A percentile compares a stretch with the other conserved stretches of the same genome.
Evolutionary conservation across 2,329 filamentous ascomycete genomes (phyloP).

Genomic region (Botrytis squamosa): DNA sequence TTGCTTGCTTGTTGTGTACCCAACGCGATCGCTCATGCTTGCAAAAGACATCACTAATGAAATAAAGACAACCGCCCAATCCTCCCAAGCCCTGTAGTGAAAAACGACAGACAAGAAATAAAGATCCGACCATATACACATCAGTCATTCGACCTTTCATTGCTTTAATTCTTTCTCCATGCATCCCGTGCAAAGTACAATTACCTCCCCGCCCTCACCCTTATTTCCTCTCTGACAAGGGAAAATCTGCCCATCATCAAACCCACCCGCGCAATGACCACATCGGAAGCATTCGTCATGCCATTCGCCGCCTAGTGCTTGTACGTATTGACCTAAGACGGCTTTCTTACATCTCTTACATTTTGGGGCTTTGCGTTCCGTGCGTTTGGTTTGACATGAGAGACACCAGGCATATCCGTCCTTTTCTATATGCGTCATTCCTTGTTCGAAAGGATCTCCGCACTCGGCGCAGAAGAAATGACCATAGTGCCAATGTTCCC

Average conservation of each 20-base stretch:
- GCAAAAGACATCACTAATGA: not conserved
- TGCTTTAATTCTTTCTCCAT: slow-evolving; percentile 59
- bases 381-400: slow-evolving; percentile 86
- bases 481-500: slow-evolving; percentile 93
- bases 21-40: slow-evolving; percentile 7
- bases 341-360: slow-evolving; percentile 81
- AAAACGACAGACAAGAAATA: slow-evolving; percentile 10
- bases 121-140: not conserved
- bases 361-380: slow-evolving; percentile 82
- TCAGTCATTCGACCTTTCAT: slow-evolving; percentile 6
- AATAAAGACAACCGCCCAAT: not conserved
- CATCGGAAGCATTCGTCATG: slow-evolving; percentile 91
- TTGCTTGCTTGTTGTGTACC: slow-evolving; percentile 1
- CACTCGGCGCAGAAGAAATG: slow-evolving; percentile 99
- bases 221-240: slow-evolving; percentile 43
- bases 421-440: slow-evolving; percentile 79
- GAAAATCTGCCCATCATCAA: slow-evolving; percentile 65
- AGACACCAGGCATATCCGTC: slow-evolving; percentile 98
- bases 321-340: slow-evolving; percentile 86
- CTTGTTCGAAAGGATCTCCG: slow-evolving; percentile 83
- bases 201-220: slow-evolving; percentile 49
- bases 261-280: slow-evolving; percentile 57
- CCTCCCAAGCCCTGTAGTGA: not conserved
- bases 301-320: slow-evolving; percentile 89
- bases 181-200: slow-evolving; percentile 61